phyloP scores from a whole-genome alignment of 177 flowering plant genomes.

The Vitis hybrid region DNA sequence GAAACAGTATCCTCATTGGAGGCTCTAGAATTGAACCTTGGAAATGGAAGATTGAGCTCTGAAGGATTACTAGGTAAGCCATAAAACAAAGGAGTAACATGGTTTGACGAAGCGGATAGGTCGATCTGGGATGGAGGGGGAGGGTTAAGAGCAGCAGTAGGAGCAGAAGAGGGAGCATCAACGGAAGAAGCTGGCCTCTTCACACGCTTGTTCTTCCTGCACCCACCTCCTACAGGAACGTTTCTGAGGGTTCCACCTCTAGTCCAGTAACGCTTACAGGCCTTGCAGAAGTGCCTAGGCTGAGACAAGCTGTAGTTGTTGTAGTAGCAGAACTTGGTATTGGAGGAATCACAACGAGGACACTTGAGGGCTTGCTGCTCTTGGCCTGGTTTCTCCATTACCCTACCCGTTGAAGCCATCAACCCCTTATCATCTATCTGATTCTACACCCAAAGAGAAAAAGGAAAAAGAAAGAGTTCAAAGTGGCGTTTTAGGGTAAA shows the following conservation, averaged over 20 bases:
- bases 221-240: conserved; percentile 88
- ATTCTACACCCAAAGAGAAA: conserved; percentile 17
- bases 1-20: conserved; percentile 14
- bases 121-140: conserved; percentile 17
- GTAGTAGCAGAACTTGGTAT: conserved; percentile 90
- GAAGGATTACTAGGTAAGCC: conserved; percentile 37
- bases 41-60: conserved; percentile 32
- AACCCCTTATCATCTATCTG: conserved; percentile 30
- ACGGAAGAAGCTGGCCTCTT: conserved; percentile 33
- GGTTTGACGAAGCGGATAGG: conserved; percentile 12
- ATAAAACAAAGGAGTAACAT: conserved; percentile 33
- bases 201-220: conserved; percentile 70
- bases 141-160: conserved; percentile 11
- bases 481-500: conserved; percentile 25
- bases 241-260: conserved; percentile 80
- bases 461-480: conserved; percentile 11
- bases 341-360: conserved; percentile 82
- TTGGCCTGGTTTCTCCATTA: conserved; percentile 40
- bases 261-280: conserved; percentile 91
- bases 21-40: conserved; percentile 28
- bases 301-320: conserved; percentile 91
- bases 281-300: conserved; percentile 86
- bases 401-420: conserved; percentile 28
- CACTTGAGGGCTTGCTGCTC: conserved; percentile 51
- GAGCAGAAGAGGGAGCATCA: conserved; percentile 9